Evolutionary conservation across 305 asterid species (phyloP), one percentile per base, ranked within the genome.

Genomic region (Solanum hybrid): DNA sequence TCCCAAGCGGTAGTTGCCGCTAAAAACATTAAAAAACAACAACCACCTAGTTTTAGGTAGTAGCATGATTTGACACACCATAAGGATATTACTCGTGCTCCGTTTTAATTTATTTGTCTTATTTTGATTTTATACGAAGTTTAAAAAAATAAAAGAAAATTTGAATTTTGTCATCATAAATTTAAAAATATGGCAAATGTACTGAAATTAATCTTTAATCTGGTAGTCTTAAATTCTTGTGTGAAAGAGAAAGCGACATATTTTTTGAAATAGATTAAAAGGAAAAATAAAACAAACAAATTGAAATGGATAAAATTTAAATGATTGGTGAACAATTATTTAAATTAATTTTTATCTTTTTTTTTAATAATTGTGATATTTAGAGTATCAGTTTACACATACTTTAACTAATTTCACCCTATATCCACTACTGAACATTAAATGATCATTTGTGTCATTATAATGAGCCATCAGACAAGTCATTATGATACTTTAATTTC

Each of bases 1-100:
- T 79, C 51, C 51, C 84, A 79, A 79, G 84, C 15, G 26, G 29
- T 79, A 10, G 84, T 79, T 79, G 84, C 84, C 17, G 72, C 72
- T 61, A 61, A 61, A 61, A 61, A 0, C 72, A 61, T 20, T 7
- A 61, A 61, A 61, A 51, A 61, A 20, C 2, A 17, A 15, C n/a
- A 0, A 57, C 24, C 24, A 61, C 11, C 72, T 29, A 8, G 5
- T 31, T 27, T 76, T 77, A 32, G 39, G 26, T 77, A 15, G 24
- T 14, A 7, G 3, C 3, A 31, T 31, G 38, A 76, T 76, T 31
- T 31, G 38, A 31, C 38, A 76, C 13, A 75, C 34, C 7, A 12
- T 27, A 73, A 73, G 22, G 22, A 72, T 26, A 26, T 26, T 72
- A 72, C 0, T 68, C 15, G 3, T 1, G 1, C 14, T n/a, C 0